Evolutionary conservation across 2,329 filamentous ascomycete genomes (phyloP).

Genomic region (Neocucurbitaria cava): DNA sequence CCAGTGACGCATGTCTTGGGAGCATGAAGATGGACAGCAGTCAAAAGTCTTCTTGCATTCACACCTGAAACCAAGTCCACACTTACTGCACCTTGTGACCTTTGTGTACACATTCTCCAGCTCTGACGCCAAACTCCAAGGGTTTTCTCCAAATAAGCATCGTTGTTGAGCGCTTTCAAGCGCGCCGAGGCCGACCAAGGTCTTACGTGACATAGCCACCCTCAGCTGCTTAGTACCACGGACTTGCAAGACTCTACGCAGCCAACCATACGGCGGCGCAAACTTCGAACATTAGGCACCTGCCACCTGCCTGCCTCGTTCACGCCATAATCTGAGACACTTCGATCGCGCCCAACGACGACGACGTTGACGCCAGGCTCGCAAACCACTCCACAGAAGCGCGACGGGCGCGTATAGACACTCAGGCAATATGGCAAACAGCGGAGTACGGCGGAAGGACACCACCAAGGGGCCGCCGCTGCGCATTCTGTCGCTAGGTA

Average conservation of each 20-base stretch:
- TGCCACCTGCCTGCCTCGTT: slow-evolving; percentile 1
- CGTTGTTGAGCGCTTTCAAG: slow-evolving; percentile 34
- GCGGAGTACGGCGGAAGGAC: slow-evolving; percentile 78
- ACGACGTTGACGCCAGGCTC: slow-evolving; percentile 4
- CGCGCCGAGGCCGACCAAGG: slow-evolving; percentile 33
- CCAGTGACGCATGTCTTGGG: neutral
- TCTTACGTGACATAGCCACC: slow-evolving; percentile 25
- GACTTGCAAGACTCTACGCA: slow-evolving; percentile 12
- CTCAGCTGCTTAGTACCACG: slow-evolving; percentile 18
- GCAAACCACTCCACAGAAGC: slow-evolving; percentile 6
- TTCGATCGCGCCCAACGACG: slow-evolving; percentile 15
- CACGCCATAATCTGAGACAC: slow-evolving; percentile 6
- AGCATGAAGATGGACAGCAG: slow-evolving; percentile 15
- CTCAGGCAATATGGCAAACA: slow-evolving; percentile 40
- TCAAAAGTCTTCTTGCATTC: neutral
- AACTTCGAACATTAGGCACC: slow-evolving; percentile 1
- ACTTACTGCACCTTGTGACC: slow-evolving; percentile 2
- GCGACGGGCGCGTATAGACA: slow-evolving; percentile 16
- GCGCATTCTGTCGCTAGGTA: slow-evolving; percentile 89
- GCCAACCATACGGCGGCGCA: slow-evolving; percentile 15
- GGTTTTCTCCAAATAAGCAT: neutral
- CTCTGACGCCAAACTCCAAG: neutral
- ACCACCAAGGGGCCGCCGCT: slow-evolving; percentile 94
- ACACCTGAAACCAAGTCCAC: neutral
- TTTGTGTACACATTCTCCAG: neutral